Conservation (phyloP, 2,329 filamentous ascomycete species). For the Teratosphaeria zuluensis region DNA sequence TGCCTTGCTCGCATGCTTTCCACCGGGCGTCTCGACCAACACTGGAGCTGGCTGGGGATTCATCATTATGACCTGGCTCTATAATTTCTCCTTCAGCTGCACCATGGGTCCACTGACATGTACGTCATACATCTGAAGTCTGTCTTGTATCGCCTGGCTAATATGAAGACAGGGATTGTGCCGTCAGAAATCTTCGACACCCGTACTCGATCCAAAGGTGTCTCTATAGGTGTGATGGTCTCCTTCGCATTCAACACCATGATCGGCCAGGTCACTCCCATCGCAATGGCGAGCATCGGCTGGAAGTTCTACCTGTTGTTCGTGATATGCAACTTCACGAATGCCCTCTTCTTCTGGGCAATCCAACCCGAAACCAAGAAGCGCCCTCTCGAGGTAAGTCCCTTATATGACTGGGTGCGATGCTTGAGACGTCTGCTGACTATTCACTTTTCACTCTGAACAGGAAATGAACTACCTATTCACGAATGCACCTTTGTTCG, state of each 20-base stretch:
- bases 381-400: constrained; percentile 47
- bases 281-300: constrained; percentile 46
- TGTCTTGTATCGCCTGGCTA: background rate
- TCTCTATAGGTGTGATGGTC: constrained; percentile 62
- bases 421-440: background rate
- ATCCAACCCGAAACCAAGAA: constrained; percentile 57
- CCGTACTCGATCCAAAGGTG: constrained; percentile 62
- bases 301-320: constrained; percentile 54
- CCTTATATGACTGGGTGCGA: constrained; percentile 18
- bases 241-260: constrained; percentile 69
- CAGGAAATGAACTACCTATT: constrained; percentile 38
- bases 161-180: constrained; percentile 19
- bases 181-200: constrained; percentile 53
- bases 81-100: constrained; percentile 66
- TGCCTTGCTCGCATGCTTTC: constrained; percentile 49
- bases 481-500: constrained; percentile 54
- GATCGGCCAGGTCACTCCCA: constrained; percentile 59
- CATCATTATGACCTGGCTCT: constrained; percentile 68
- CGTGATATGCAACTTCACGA: constrained; percentile 57
- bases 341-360: constrained; percentile 58
- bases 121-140: constrained; percentile 13
- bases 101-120: constrained; percentile 59
- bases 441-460: background rate
- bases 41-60: constrained; percentile 59
- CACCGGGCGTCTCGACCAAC: constrained; percentile 44